A percentile compares a stretch with the other conserved stretches of the same genome.
Conservation (phyloP, 345 rosid species). For the Psidium friedrichsthalianum region DNA sequence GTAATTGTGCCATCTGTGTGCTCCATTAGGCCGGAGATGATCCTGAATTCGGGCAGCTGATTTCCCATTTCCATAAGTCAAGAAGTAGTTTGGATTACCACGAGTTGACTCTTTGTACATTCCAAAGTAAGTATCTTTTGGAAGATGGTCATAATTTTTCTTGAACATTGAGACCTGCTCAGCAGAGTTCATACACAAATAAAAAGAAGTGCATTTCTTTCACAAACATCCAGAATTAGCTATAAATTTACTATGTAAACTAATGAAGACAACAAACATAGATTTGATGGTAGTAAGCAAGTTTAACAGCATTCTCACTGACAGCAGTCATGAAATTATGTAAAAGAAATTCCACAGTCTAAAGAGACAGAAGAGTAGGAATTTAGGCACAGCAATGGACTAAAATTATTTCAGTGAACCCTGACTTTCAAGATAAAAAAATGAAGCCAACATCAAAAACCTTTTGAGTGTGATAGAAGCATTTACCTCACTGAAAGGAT, state of each 20-base stretch:
- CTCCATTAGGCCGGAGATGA: slow-evolving; percentile 97
- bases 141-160: slow-evolving; percentile 91
- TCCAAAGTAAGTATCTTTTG: slow-evolving; percentile 89
- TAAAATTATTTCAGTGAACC: background rate
- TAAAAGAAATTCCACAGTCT: background rate
- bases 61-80: slow-evolving; percentile 95
- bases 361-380: background rate
- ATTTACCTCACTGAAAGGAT: slow-evolving; percentile 87
- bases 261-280: background rate
- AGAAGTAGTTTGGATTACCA: slow-evolving; percentile 89
- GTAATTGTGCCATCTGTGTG: slow-evolving; percentile 98
- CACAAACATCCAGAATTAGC: background rate
- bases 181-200: background rate
- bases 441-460: background rate
- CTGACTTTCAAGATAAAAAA: background rate
- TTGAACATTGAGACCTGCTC: slow-evolving; percentile 90
- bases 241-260: background rate
- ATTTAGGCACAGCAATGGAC: background rate
- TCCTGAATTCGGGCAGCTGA: slow-evolving; percentile 78
- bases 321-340: background rate
- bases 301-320: background rate
- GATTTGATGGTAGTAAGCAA: background rate
- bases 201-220: background rate
- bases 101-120: slow-evolving; percentile 85
- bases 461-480: background rate